phyloP scores from a whole-genome alignment of 169 alveolate genomes.

The Sarcocystis neurona region DNA sequence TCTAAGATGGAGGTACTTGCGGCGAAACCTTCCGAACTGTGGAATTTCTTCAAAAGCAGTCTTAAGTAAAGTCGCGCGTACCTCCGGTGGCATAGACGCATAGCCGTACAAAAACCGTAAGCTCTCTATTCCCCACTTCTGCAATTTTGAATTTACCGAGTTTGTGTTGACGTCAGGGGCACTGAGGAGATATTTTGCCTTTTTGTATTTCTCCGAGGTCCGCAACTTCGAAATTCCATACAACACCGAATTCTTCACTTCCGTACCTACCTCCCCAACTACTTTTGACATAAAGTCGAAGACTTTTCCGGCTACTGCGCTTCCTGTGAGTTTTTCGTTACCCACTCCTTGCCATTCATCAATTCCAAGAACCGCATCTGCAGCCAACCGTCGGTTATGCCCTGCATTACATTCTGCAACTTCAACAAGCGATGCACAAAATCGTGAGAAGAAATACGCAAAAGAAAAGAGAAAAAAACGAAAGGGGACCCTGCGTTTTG shows the following conservation, averaged over 20 bases:
- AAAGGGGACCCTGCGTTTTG: no score
- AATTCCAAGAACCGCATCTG: no score
- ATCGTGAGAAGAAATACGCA: no score
- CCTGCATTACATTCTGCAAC: no score
- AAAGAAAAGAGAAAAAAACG: no score
- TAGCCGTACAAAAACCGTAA: not conserved
- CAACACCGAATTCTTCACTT: conserved; percentile 11
- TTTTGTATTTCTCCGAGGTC: not conserved
- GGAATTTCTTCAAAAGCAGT: not conserved
- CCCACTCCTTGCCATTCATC: no score
- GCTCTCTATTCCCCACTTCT: not conserved
- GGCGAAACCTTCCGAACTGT: not conserved
- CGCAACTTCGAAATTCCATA: not conserved
- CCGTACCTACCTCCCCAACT: not conserved
- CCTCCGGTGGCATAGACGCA: not conserved
- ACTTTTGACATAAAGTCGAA: not conserved
- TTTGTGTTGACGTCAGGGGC: not conserved
- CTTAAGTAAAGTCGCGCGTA: not conserved
- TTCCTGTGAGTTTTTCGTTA: no score
- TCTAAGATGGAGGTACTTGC: conserved; percentile 7
- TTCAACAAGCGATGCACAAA: no score
- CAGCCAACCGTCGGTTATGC: no score
- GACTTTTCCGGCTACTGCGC: not conserved
- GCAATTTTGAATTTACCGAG: not conserved
- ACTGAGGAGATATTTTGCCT: not conserved